Percentiles rank a stretch among this genome's conserved stretches.
Conservation (phyloP, 2,329 filamentous ascomycete genomes). For the Colletotrichum kahawae region DNA sequence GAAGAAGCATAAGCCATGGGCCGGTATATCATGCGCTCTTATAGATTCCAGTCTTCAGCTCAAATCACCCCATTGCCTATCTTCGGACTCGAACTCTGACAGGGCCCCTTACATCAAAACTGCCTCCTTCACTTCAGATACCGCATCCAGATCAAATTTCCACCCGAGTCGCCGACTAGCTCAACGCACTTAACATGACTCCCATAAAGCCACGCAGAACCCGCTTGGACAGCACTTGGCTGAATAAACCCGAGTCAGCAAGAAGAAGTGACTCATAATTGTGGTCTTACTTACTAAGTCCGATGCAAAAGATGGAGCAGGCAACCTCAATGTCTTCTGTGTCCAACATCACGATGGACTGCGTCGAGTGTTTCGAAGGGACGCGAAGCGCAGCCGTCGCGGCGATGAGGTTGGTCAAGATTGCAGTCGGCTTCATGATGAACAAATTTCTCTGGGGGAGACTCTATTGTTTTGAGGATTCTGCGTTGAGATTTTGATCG, state of each 20-base stretch:
- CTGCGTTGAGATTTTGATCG: background rate
- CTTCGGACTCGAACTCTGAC: rapidly evolving
- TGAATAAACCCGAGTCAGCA: background rate
- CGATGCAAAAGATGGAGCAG: background rate
- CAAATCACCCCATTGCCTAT: background rate
- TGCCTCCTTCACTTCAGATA: background rate
- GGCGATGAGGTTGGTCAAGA: background rate
- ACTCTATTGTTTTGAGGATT: rapidly evolving
- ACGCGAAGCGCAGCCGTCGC: background rate
- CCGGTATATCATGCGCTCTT: background rate
- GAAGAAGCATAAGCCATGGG: background rate
- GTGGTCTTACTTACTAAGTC: background rate
- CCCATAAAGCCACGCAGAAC: background rate
- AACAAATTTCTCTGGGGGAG: rapidly evolving
- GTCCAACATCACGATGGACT: background rate
- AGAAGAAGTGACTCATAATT: background rate
- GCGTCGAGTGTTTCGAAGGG: background rate
- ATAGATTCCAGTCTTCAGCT: background rate
- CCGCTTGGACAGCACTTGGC: background rate
- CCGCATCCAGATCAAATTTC: background rate
- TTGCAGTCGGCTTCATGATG: background rate
- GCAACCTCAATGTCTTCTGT: background rate
- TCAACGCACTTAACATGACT: background rate
- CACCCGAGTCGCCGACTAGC: background rate
- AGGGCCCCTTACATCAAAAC: background rate